Evolutionary conservation across 352 stramenopile species (phyloP).

Genomic region (Pythium myriotylum): DNA sequence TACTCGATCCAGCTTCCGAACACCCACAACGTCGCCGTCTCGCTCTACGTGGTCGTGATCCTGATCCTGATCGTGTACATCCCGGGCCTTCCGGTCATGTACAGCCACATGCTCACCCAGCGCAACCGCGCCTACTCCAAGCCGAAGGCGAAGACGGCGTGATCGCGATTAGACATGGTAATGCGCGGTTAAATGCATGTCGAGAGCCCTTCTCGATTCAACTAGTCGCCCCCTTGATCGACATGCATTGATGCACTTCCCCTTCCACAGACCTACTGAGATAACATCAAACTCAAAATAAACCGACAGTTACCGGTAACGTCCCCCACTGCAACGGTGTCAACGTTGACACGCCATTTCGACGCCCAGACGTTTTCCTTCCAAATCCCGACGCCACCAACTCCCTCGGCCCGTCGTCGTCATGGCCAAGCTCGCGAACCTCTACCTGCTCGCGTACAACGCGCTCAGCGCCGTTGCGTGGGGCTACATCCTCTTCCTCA

Average conservation of each 20-base stretch:
- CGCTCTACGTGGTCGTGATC: slow-evolving; percentile 73
- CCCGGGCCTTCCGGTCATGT: slow-evolving; percentile 82
- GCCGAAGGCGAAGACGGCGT: slow-evolving; percentile 62
- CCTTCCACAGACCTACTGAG: too few relatives aligned
- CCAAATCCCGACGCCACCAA: not conserved
- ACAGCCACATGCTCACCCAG: slow-evolving; percentile 85
- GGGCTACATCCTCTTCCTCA: slow-evolving; percentile 71
- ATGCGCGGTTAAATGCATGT: not conserved
- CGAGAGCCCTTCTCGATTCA: not conserved
- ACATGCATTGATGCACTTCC: too few relatives aligned
- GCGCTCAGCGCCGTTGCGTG: slow-evolving; percentile 33
- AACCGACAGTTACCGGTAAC: not conserved
- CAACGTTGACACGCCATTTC: not conserved
- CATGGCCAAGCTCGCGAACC: slow-evolving; percentile 16
- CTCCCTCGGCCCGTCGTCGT: not conserved
- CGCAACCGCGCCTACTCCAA: slow-evolving; percentile 85
- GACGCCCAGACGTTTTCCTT: too few relatives aligned
- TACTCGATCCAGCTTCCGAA: slow-evolving; percentile 80
- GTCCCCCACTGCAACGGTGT: slow-evolving; percentile 7
- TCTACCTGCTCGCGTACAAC: slow-evolving; percentile 26
- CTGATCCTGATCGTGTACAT: slow-evolving; percentile 75
- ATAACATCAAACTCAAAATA: too few relatives aligned
- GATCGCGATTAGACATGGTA: slow-evolving; percentile 19
- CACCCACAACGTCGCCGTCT: slow-evolving; percentile 75
- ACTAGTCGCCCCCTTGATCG: too few relatives aligned